Evolutionary conservation across 495 filamentous ascomycete genomes (phyloP), one percentile per base, ranked within the genome.

Genomic region (Podospora australis): DNA sequence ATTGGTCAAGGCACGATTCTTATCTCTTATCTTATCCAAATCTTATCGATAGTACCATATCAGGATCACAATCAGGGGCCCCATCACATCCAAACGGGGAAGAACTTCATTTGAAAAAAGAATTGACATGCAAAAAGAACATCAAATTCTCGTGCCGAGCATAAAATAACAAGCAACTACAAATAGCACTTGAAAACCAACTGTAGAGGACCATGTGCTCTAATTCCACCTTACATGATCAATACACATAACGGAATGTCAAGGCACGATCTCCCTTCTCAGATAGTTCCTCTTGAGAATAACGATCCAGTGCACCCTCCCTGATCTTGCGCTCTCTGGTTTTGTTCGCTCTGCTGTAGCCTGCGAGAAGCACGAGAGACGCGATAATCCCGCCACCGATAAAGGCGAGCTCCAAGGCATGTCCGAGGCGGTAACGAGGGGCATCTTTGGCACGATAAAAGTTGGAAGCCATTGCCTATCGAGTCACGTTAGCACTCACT

Each of bases 381-480:
- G 83, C 83, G 26, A 82, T 52, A 39, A 86, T 70, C 1, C 86
- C 85, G 3, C 67, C 58, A 0, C 67, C 53, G n/a, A 83, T 79
- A 52, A 90, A 89, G 0, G 63, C 81, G 19, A 91, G 65, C 50
- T 87, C 85, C 21, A 89, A 60, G 4, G 70, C 71, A 59, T 90
- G 85, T 0, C 87, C 87, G 3, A 88, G 73, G 2, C 74, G 65
- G 50, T 83, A 90, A 16, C 75, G 67, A 0, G 84, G 84, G 6
- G 69, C 66, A 52, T 90, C 84, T 20, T 70, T 68, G 4, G 68
- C 52, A 13, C 86, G 78, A 56, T 90, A 90, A 62, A 90, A 88
- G 55, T 90, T 88, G 2, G 79, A 80, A 0, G 84, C 78, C 78
- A 89, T 87, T 1, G 84, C 70, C 61, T 66, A 26, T 16, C 17